Conservation (phyloP, 768 basidiomycete species). For the Russula brevipes region DNA sequence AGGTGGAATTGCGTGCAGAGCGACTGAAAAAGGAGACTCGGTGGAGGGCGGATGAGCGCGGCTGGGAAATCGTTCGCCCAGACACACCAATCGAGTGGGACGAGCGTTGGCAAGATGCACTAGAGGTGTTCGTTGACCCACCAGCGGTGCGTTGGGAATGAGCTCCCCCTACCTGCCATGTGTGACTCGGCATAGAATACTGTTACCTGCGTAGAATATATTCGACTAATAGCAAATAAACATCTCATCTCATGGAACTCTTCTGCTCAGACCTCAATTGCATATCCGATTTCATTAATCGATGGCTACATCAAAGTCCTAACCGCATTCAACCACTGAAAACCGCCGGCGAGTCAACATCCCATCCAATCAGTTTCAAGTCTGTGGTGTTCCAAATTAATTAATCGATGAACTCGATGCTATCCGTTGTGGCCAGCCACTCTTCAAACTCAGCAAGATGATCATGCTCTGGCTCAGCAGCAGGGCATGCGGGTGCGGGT, state of each 20-base stretch:
- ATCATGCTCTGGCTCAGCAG: constrained; percentile 32
- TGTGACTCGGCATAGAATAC: not conserved
- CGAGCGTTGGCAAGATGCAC: constrained; percentile 53
- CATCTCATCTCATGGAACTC: not conserved
- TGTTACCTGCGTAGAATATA: constrained; percentile 1
- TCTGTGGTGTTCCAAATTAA: not conserved
- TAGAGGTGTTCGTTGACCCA: constrained; percentile 57
- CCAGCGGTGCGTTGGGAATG: constrained; percentile 16
- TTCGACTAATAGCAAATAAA: constrained; percentile 1
- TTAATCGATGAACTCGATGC: constrained; percentile 17
- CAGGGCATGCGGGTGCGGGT: not conserved
- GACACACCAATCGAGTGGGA: constrained; percentile 70
- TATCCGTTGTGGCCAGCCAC: constrained; percentile 22
- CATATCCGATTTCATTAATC: not conserved
- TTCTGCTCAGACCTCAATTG: not conserved
- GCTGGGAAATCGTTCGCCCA: constrained; percentile 73
- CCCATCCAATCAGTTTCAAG: not conserved
- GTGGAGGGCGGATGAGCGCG: constrained; percentile 76
- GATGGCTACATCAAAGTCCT: not conserved
- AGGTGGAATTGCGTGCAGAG: constrained; percentile 85
- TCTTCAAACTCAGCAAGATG: constrained; percentile 58
- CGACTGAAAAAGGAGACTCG: constrained; percentile 81
- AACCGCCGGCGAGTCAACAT: not conserved
- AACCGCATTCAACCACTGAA: not conserved
- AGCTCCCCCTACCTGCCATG: not conserved